phyloP scores from a whole-genome alignment of 2,329 filamentous ascomycete species.

The Exophiala sp. region DNA sequence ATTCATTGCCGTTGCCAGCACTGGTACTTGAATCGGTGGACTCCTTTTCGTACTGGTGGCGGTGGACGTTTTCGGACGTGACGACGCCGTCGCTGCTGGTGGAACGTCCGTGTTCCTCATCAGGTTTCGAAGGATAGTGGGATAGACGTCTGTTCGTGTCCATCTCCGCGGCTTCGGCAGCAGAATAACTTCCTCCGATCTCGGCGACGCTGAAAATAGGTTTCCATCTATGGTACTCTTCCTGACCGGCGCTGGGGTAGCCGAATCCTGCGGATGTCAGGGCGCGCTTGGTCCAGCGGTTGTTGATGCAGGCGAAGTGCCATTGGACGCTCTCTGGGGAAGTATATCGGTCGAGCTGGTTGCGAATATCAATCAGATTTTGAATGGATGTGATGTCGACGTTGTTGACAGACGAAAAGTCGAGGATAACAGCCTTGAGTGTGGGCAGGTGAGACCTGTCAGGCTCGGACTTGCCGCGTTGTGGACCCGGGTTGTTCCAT shows the following conservation, averaged over 20 bases:
- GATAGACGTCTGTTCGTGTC: conserved; percentile 49
- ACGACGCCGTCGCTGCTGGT: conserved; percentile 5
- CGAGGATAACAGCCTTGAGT: conserved; percentile 85
- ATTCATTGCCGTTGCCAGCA: conserved; percentile 33
- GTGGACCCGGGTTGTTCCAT: conserved; percentile 89
- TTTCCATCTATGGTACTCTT: conserved; percentile 70
- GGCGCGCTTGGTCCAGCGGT: conserved; percentile 90
- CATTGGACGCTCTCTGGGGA: conserved; percentile 81
- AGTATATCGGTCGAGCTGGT: conserved; percentile 84
- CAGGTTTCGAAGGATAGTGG: conserved; percentile 15
- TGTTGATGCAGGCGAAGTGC: conserved; percentile 93
- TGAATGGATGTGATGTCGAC: conserved; percentile 92
- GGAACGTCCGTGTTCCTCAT: conserved; percentile 34
- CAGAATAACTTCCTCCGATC: conserved; percentile 68
- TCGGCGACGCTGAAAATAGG: conserved; percentile 95
- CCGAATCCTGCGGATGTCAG: conserved; percentile 86
- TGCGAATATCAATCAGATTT: conserved; percentile 87
- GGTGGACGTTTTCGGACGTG: conserved; percentile 6
- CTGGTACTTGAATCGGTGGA: conserved; percentile 30
- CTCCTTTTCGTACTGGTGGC: conserved; percentile 9
- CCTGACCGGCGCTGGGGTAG: conserved; percentile 60
- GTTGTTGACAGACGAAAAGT: conserved; percentile 91
- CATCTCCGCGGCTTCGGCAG: conserved; percentile 65
- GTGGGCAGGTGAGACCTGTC: conserved; percentile 58
- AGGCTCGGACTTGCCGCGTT: conserved; percentile 51